Base-by-base conservation (phyloP, 2,329 filamentous ascomycete species). In the Scopulariopsis brevicaulis region DNA sequence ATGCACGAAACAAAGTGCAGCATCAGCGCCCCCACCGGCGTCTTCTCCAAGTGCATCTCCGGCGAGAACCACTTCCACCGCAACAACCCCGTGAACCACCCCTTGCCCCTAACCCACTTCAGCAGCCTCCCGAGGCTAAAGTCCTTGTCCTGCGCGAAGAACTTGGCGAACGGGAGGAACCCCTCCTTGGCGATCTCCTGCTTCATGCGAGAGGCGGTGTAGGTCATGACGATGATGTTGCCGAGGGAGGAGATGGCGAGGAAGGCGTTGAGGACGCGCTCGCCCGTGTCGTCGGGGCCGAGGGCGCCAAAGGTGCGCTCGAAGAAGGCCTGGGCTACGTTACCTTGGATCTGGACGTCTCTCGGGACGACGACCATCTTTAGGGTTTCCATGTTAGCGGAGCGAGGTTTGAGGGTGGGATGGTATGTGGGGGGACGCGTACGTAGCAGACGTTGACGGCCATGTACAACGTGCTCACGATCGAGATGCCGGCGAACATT, bases 141-240 rank as follows among this genome's bases (percentile, higher is more conserved):
- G 25, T 72, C 70, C 1, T 61, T 63, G 50, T 72, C 69, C 48
- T 69, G 67, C 1, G 73, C 77, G 60, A 80, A 77, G 66, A 80
- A 77, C 40, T 72, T 70, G 3, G 77, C 72, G 57, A 68, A 78
- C 0, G 79, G 79, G 2, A 82, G 66, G 56, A 82, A 74, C 0
- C 79, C 80, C 64, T 82, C 77, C 63, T 83, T 82, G 8, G 80
- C 81, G 51, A 84, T 81, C 63, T 84, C 80, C 63, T 83, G 80
- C 64, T 83, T 82, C 20, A 83, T 75, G 60, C 78, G 71, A 2
- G 78, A 73, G 8, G 77, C 74, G 0, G 78, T 79, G 61, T 79
- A 84, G 0, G 80, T 83, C 68, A 79, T 79, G 22, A 79, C 77
- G 14, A 82, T 71, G 50, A 84, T 76, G 63, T 83, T 82, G 0